Percentiles rank a stretch among this genome's conserved stretches.
phyloP scores from a whole-genome alignment of 2,329 filamentous ascomycete genomes.

The Penicillium sp. region DNA sequence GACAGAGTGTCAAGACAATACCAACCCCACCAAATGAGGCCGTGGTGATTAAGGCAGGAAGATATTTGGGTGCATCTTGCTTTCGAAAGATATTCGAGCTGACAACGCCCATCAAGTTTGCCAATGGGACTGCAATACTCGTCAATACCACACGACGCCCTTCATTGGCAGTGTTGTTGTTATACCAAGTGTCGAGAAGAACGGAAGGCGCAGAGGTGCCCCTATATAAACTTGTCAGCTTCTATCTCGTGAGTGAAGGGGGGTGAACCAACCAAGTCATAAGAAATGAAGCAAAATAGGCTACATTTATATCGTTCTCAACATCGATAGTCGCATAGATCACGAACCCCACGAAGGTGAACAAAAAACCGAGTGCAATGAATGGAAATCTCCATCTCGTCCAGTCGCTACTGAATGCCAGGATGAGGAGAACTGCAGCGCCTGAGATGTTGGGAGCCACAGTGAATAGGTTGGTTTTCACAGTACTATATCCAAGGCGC shows the following conservation, averaged over 20 bases:
- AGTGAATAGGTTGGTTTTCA: constrained; percentile 64
- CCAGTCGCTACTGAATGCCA: constrained; percentile 68
- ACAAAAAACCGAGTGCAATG: constrained; percentile 65
- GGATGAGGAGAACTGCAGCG: constrained; percentile 65
- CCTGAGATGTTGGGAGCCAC: constrained; percentile 74
- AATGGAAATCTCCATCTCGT: constrained; percentile 64
- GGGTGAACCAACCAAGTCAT: constrained; percentile 61
- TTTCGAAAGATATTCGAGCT: constrained; percentile 63
- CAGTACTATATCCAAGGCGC: constrained; percentile 47
- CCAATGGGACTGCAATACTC: constrained; percentile 66
- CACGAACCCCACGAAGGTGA: constrained; percentile 72
- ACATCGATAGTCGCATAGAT: constrained; percentile 69
- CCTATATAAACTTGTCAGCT: constrained; percentile 43
- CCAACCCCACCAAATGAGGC: constrained; percentile 54
- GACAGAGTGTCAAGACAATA: constrained; percentile 51
- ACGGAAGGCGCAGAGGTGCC: constrained; percentile 61
- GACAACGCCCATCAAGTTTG: constrained; percentile 70
- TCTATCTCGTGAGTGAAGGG: not conserved
- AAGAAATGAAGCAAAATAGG: constrained; percentile 72
- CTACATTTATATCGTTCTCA: constrained; percentile 55
- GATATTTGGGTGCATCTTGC: constrained; percentile 62
- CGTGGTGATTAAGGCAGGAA: constrained; percentile 60
- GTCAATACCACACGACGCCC: constrained; percentile 66
- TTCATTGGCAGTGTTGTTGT: constrained; percentile 75
- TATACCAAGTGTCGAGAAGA: constrained; percentile 65